Base-by-base conservation (phyloP, 805 yeast genomes). In the Metschnikowia bowlesiae region DNA sequence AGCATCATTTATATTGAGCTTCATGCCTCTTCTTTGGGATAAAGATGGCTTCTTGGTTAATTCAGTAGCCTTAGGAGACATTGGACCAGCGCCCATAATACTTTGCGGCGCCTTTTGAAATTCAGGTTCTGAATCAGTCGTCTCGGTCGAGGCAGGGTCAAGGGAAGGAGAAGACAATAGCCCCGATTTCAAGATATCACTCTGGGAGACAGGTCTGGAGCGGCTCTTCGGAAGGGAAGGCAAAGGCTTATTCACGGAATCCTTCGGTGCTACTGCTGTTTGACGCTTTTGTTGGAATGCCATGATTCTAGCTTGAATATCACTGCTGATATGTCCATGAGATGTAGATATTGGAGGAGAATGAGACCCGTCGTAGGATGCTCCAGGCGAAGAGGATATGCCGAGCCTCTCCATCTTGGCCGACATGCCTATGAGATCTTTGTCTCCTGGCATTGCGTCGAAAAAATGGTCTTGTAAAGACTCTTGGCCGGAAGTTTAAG, bases 211-310 rank as follows among this genome's bases (percentile, higher is more conserved):
- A n/a, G 54, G 54, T 14, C 53, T 48, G 13, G 43, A 35, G 8
- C 49, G 51, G 33, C 52, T 29, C 16, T 48, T 47, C 11, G 61
- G 61, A 34, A 55, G 57, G 18, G 56, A 53, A 18, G 62, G 61
- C 42, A 55, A 51, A 5, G 59, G 49, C 42, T 57, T 56, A 9
- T 41, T 32, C 28, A 39, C 43, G 2, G 44, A 8, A 4, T 57
- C 59, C 37, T 53, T 53, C 31, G 43, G 34, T 2, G 53, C 41
- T 10, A 55, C 51, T 16, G 44, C 52, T 29, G 51, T 52, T 47
- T 55, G 59, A 57, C 97, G 79, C 61, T 85, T 83, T 55, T 88
- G 89, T 66, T 90, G 97, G 60, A 91, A 87, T 0, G 96, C 96
- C 65, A 87, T 70, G 35, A 91, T 77, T 55, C 94, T 75, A 1